These are phyloP conservation scores for Persicaria tinctoria DNA, from an alignment of 148 eudicot genomes.

Conservation along the genomic window DNA sequence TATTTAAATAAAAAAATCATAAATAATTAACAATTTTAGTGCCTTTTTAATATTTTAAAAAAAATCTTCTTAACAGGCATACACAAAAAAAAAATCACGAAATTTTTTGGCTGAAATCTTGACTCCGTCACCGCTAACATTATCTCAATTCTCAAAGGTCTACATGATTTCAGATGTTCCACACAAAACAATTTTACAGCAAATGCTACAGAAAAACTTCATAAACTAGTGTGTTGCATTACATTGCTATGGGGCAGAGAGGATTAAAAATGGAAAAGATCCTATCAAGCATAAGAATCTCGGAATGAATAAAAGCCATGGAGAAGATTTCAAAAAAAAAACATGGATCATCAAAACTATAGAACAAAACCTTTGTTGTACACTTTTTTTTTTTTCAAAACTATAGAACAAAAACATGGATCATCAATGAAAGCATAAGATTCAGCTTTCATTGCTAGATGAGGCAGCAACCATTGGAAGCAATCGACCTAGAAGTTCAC, in stretches of 20 bases:
- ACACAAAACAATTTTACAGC: background rate
- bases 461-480: background rate
- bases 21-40: no score
- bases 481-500: slow-evolving; percentile 63
- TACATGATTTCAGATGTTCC: no score
- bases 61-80: no score
- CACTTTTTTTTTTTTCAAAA: background rate
- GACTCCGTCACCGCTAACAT: no score
- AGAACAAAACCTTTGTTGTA: background rate
- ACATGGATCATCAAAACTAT: background rate
- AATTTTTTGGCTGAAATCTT: no score
- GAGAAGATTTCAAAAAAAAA: background rate
- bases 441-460: background rate
- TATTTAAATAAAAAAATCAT: no score
- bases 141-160: no score
- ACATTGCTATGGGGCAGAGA: background rate
- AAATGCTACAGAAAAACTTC: background rate
- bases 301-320: slow-evolving; percentile 1
- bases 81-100: no score
- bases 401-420: no score
- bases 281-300: background rate
- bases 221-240: background rate
- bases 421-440: no score
- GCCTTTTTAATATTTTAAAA: no score
- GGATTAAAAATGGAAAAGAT: background rate